Percentiles rank a stretch among this genome's conserved stretches.
These are phyloP conservation scores for Uronychia binucleata DNA, from an alignment of 73 alveolate species.

Conservation along the genomic window DNA sequence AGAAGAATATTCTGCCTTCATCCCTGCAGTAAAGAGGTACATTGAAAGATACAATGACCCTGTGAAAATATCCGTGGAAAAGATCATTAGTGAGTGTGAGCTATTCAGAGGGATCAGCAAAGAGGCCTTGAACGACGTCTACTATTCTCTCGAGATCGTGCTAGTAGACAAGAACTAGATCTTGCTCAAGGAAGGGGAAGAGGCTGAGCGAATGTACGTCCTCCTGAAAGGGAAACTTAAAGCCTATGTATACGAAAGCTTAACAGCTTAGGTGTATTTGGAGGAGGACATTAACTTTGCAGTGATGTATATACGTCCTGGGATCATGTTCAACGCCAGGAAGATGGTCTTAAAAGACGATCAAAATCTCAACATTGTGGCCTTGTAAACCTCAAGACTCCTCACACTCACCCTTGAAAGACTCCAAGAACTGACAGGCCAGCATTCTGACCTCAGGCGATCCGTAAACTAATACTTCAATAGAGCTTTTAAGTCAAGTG, in stretches of 20 bases:
- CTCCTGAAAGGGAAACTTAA: not conserved
- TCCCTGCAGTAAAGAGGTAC: slow-evolving; percentile 16
- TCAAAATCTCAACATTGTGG: not conserved
- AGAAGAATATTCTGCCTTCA: not conserved
- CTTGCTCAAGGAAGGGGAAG: slow-evolving; percentile 35
- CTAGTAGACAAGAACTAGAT: slow-evolving; percentile 28
- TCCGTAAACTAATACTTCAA: not conserved
- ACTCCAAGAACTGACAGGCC: not conserved
- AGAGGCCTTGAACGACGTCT: slow-evolving; percentile 48
- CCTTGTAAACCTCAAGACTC: not conserved
- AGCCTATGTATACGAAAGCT: not conserved
- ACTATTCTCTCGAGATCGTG: slow-evolving; percentile 12
- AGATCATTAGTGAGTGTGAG: slow-evolving; percentile 12
- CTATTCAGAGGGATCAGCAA: slow-evolving; percentile 37
- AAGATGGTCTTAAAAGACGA: not conserved
- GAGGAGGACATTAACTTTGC: not conserved
- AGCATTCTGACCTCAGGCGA: not conserved
- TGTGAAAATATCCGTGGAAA: slow-evolving; percentile 28
- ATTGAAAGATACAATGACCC: slow-evolving; percentile 33
- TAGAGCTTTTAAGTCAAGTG: not conserved
- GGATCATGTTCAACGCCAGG: not conserved
- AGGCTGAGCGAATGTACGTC: not conserved
- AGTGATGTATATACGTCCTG: not conserved
- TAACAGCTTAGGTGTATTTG: not conserved
- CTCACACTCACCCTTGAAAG: not conserved